Evolutionary conservation across 495 filamentous ascomycete genomes (phyloP).

Genomic region (Trichodelitschia bisporula): DNA sequence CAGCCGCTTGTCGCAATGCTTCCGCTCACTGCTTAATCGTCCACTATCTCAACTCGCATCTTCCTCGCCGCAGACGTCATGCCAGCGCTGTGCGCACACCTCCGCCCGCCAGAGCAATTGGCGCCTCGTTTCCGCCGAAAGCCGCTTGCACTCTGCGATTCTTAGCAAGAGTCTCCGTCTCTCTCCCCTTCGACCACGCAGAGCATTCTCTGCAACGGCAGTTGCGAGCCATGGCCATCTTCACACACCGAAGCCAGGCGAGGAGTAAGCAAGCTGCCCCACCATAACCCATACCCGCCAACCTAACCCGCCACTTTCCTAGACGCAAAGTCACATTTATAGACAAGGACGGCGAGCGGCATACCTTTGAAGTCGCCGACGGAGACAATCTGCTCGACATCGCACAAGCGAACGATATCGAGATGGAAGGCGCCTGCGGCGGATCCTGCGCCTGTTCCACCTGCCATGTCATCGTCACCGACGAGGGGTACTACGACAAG

Average conservation of each 20-base stretch:
- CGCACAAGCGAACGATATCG: conserved; percentile 78
- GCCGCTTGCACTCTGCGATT: too few relatives aligned
- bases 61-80: neutral
- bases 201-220: conserved; percentile 42
- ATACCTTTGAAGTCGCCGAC: conserved; percentile 52
- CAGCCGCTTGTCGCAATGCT: too few relatives aligned
- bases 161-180: too few relatives aligned
- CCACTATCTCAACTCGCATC: too few relatives aligned
- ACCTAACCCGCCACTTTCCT: conserved; percentile 1
- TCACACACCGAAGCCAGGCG: conserved; percentile 66
- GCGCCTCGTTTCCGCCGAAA: too few relatives aligned
- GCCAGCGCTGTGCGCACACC: too few relatives aligned
- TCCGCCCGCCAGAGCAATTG: too few relatives aligned
- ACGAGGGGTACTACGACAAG: conserved; percentile 64
- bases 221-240: conserved; percentile 48
- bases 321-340: conserved; percentile 83
- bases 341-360: conserved; percentile 63
- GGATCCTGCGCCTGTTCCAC: conserved; percentile 94
- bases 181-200: conserved; percentile 18
- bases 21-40: too few relatives aligned
- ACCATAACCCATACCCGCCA: neutral
- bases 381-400: conserved; percentile 90
- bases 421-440: conserved; percentile 97
- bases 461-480: conserved; percentile 82
- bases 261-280: conserved; percentile 40